phyloP scores from a whole-genome alignment of 2,329 filamentous ascomycete genomes.

The Sporothrix pseudoabietina region DNA sequence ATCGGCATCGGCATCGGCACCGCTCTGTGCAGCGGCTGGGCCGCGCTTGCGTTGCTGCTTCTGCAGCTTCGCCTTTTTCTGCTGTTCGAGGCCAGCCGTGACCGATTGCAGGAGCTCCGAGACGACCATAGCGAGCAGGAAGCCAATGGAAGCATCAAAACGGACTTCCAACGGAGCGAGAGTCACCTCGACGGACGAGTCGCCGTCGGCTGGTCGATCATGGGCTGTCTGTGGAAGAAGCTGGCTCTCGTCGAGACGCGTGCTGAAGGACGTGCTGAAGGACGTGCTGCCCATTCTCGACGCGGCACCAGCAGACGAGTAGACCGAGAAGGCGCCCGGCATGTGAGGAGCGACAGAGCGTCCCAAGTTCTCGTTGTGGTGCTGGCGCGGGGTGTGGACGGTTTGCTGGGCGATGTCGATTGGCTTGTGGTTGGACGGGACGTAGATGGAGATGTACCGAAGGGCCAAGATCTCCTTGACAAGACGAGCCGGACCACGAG shows the following conservation, averaged over 20 bases:
- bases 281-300: slow-evolving; percentile 22
- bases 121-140: slow-evolving; percentile 56
- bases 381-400: not conserved
- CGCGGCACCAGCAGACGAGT: slow-evolving; percentile 37
- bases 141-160: slow-evolving; percentile 61
- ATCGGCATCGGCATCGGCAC: not conserved
- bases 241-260: slow-evolving; percentile 33
- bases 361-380: slow-evolving; percentile 36
- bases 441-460: slow-evolving; percentile 55
- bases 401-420: slow-evolving; percentile 41
- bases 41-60: slow-evolving; percentile 26
- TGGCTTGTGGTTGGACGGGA: slow-evolving; percentile 55
- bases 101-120: slow-evolving; percentile 48
- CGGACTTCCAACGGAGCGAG: slow-evolving; percentile 56
- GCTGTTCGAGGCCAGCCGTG: slow-evolving; percentile 25
- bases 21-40: not conserved
- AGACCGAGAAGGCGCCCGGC: slow-evolving; percentile 63
- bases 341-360: slow-evolving; percentile 54
- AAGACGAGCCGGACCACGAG: slow-evolving; percentile 56
- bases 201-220: slow-evolving; percentile 31
- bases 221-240: slow-evolving; percentile 13
- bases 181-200: slow-evolving; percentile 51
- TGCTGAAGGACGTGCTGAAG: slow-evolving; percentile 18
- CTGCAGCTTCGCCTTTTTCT: slow-evolving; percentile 36
- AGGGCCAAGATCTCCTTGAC: slow-evolving; percentile 59